Conservation (phyloP, 2,329 filamentous ascomycete species). For the Arthroderma sp. region DNA sequence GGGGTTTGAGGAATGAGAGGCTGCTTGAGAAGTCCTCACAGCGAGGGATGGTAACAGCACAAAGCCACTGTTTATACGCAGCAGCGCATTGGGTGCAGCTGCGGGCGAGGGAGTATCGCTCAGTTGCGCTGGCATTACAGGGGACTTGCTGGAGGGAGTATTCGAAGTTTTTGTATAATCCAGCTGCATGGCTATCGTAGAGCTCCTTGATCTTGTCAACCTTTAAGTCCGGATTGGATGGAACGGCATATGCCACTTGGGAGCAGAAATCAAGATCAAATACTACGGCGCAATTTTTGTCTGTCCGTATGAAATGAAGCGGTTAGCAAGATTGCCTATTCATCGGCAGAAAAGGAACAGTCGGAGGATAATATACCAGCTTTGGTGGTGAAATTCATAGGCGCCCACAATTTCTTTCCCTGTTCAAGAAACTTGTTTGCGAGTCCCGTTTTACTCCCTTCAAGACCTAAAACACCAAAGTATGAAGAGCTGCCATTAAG, state of each 20-base stretch:
- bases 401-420: constrained; percentile 62
- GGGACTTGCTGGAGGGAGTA: constrained; percentile 72
- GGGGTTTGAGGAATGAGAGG: constrained; percentile 46
- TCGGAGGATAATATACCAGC: constrained; percentile 41
- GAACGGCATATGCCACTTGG: constrained; percentile 81
- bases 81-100: constrained; percentile 60
- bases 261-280: constrained; percentile 81
- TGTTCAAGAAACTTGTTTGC: constrained; percentile 47
- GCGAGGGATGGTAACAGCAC: constrained; percentile 79
- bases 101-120: constrained; percentile 68
- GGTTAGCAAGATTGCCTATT: neutral
- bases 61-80: constrained; percentile 92
- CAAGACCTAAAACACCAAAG: constrained; percentile 55
- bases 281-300: constrained; percentile 71
- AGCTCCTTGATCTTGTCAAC: constrained; percentile 49
- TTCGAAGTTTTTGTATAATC: constrained; percentile 63
- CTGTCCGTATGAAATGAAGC: constrained; percentile 25
- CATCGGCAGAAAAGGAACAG: neutral
- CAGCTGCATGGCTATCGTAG: constrained; percentile 64
- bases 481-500: constrained; percentile 63
- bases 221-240: constrained; percentile 58
- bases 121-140: constrained; percentile 61
- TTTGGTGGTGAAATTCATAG: constrained; percentile 66
- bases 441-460: constrained; percentile 41
- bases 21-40: constrained; percentile 66